Evolutionary conservation across 2,329 filamentous ascomycete species (phyloP).

Genomic region (Penicillium sp.): DNA sequence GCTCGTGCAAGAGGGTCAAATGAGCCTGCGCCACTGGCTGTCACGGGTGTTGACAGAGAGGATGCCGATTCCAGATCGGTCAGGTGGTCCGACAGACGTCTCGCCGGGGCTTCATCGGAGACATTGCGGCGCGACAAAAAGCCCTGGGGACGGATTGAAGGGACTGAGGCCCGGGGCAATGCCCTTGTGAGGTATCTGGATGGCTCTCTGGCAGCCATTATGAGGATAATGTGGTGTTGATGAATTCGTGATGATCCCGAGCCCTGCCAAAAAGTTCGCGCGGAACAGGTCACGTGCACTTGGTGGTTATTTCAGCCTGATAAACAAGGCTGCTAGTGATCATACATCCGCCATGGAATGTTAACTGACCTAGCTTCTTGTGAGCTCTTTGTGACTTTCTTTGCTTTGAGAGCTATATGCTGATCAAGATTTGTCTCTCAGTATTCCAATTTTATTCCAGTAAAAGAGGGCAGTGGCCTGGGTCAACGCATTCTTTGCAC

Average conservation of each 20-base stretch:
- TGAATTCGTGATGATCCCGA: constrained; percentile 19
- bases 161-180: constrained; percentile 36
- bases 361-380: no score
- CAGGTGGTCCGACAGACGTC: constrained; percentile 32
- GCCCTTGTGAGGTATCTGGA: constrained; percentile 42
- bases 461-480: no score
- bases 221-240: constrained; percentile 19
- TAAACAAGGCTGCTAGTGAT: constrained; percentile 2
- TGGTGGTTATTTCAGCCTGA: constrained; percentile 1
- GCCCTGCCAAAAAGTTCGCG: constrained; percentile 33
- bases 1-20: constrained; percentile 55
- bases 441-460: no score
- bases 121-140: constrained; percentile 48
- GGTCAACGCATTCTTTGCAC: no score
- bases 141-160: constrained; percentile 32
- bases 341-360: no score
- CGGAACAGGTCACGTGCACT: constrained; percentile 18
- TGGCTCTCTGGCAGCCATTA: constrained; percentile 44
- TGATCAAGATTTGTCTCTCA: no score
- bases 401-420: no score
- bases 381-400: no score
- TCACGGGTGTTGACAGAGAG: constrained; percentile 44
- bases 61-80: constrained; percentile 51
- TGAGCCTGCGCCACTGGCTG: constrained; percentile 45
- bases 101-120: constrained; percentile 43